Evolutionary conservation across 75 land plant species (phyloP).

Genomic region (Ceratopteris richardii): DNA sequence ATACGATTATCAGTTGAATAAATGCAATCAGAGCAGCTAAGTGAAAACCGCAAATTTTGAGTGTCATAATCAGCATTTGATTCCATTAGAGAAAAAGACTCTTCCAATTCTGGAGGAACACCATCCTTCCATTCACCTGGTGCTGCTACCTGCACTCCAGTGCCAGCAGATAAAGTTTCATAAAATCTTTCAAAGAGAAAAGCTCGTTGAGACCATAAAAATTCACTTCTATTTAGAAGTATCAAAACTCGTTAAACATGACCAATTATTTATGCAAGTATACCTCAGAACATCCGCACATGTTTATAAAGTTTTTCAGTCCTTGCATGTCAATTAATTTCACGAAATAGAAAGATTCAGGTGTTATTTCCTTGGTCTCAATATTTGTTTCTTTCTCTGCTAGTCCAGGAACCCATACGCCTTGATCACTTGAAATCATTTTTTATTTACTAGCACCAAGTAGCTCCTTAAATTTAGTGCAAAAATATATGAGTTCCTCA

Average conservation of each 20-base stretch:
- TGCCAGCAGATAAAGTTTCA: neutral
- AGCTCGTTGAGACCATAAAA: neutral
- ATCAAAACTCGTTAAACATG: neutral
- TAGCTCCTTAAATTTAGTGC: neutral
- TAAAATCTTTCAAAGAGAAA: neutral
- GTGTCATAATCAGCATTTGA: neutral
- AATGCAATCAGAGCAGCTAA: conserved; percentile 2
- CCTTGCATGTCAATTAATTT: neutral
- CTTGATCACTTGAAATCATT: neutral
- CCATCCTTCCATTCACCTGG: conserved; percentile 6
- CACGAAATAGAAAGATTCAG: neutral
- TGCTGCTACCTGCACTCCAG: conserved; percentile 1
- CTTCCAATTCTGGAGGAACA: conserved; percentile 6
- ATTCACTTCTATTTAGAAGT: neutral
- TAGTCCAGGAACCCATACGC: neutral
- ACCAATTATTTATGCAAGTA: neutral
- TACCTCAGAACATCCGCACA: conserved; percentile 8
- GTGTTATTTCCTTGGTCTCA: neutral
- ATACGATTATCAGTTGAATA: conserved; percentile 3
- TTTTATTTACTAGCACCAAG: neutral
- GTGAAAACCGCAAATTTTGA: conserved; percentile 5
- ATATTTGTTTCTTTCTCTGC: neutral
- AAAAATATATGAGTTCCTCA: neutral
- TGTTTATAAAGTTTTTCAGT: neutral
- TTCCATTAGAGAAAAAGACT: neutral